Conservation (phyloP, 1,284 basidiomycete species). For the Mycocalia duriaeana region DNA sequence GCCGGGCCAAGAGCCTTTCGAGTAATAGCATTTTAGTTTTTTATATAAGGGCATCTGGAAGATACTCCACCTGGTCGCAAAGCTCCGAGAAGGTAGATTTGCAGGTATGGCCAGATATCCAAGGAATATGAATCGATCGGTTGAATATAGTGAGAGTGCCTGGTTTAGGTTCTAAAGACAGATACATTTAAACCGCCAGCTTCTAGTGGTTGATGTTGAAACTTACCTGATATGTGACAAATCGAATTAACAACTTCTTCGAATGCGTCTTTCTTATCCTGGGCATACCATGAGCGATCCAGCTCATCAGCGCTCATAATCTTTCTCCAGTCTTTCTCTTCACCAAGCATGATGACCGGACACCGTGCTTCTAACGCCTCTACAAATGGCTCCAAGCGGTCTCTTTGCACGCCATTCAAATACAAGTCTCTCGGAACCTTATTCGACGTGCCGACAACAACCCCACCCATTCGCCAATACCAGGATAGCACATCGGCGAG, state of each 20-base stretch:
- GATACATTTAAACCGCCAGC: too few relatives aligned
- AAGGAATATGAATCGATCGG: conserved; percentile 45
- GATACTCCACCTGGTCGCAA: conserved; percentile 45
- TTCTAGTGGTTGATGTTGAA: too few relatives aligned
- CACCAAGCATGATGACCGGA: conserved; percentile 52
- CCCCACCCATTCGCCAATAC: conserved; percentile 74
- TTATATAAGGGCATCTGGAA: conserved; percentile 7
- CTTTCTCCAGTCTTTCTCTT: conserved; percentile 25
- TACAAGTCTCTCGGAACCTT: conserved; percentile 68
- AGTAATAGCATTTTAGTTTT: neutral
- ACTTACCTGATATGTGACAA: too few relatives aligned
- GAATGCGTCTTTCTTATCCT: conserved; percentile 8
- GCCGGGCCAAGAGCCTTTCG: conserved; percentile 57
- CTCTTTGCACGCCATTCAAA: conserved; percentile 62
- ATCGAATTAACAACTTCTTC: conserved; percentile 5
- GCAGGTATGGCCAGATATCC: conserved; percentile 37
- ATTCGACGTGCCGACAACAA: conserved; percentile 54
- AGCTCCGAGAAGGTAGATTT: conserved; percentile 58
- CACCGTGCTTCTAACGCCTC: conserved; percentile 59
- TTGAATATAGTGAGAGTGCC: conserved; percentile 38
- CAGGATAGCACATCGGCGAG: conserved; percentile 69
- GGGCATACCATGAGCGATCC: conserved; percentile 31
- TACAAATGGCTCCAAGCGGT: conserved; percentile 61
- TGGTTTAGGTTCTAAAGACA: too few relatives aligned
- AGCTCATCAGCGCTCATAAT: conserved; percentile 8